Percentiles rank a stretch among this genome's conserved stretches.
Evolutionary conservation across 345 rosid genomes (phyloP).

Genomic region (Acer saccharum): DNA sequence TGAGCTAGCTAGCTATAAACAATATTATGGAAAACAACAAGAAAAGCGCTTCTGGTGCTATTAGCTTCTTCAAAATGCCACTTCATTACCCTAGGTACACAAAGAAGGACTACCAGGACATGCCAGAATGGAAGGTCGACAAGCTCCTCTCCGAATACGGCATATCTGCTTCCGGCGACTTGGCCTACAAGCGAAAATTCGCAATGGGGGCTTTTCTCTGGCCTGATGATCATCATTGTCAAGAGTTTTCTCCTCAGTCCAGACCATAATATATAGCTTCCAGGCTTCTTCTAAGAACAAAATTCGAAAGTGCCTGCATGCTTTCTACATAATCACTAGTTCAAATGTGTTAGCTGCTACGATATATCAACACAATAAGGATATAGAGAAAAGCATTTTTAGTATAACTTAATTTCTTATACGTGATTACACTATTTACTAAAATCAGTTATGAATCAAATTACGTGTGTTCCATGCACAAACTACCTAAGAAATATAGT

Average conservation of each 20-base stretch:
- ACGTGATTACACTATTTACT: no score
- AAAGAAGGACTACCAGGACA: slow-evolving; percentile 47
- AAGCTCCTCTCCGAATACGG: slow-evolving; percentile 56
- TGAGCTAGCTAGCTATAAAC: neutral
- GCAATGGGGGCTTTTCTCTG: slow-evolving; percentile 66
- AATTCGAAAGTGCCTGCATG: no score
- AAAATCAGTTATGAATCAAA: no score
- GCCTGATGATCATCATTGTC: slow-evolving; percentile 22
- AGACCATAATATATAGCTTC: no score
- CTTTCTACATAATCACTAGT: no score
- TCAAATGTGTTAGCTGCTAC: no score
- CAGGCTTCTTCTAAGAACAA: no score
- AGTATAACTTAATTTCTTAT: no score
- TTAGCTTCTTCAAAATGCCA: slow-evolving; percentile 52
- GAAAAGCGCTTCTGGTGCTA: neutral
- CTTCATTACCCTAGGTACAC: slow-evolving; percentile 63
- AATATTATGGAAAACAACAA: slow-evolving; percentile 21
- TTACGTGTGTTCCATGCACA: no score
- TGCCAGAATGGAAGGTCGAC: slow-evolving; percentile 68
- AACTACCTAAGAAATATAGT: no score
- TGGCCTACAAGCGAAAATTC: slow-evolving; percentile 46
- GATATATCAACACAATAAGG: no score
- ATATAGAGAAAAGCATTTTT: no score
- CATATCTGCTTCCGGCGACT: slow-evolving; percentile 35
- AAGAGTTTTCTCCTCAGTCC: neutral